Percentiles rank a stretch among this genome's conserved stretches.
These are phyloP conservation scores for Geotrichum restrictum DNA, from an alignment of 1,139 yeast genomes.

Conservation along the genomic window DNA sequence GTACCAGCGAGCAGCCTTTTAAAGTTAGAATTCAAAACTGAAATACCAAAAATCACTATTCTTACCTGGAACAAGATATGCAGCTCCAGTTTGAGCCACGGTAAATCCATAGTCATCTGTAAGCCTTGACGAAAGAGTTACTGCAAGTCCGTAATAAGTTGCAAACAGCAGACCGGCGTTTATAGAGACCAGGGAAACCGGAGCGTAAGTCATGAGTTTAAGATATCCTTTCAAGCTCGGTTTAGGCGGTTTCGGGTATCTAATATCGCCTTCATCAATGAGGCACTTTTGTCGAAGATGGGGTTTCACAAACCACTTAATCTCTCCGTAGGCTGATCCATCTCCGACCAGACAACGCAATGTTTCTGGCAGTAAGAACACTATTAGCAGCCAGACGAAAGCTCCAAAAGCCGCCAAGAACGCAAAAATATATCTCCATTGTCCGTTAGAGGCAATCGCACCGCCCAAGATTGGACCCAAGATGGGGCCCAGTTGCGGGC, in stretches of 20 bases:
- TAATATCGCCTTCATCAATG: constrained; percentile 28
- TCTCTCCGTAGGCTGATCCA: constrained; percentile 37
- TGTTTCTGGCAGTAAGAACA: constrained; percentile 74
- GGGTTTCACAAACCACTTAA: constrained; percentile 37
- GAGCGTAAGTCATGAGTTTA: constrained; percentile 42
- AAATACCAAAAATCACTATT: neutral
- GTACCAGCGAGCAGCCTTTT: constrained; percentile 40
- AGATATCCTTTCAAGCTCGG: constrained; percentile 44
- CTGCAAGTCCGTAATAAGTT: constrained; percentile 53
- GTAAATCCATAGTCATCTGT: constrained; percentile 42
- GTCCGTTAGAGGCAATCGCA: constrained; percentile 64
- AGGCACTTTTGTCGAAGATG: constrained; percentile 34
- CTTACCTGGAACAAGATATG: constrained; percentile 54
- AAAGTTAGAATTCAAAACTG: neutral
- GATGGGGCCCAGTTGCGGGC: constrained; percentile 79
- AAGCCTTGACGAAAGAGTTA: constrained; percentile 48
- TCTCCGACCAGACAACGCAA: constrained; percentile 53
- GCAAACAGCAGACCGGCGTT: constrained; percentile 54
- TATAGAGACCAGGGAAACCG: constrained; percentile 49
- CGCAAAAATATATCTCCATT: constrained; percentile 77
- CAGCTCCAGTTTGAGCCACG: constrained; percentile 43
- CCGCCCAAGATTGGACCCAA: constrained; percentile 82
- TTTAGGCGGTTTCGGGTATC: constrained; percentile 49
- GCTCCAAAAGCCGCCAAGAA: constrained; percentile 65
- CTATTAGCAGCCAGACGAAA: constrained; percentile 47